Conservation (phyloP, 805 yeast species). For the Metschnikowia bowlesiae region DNA sequence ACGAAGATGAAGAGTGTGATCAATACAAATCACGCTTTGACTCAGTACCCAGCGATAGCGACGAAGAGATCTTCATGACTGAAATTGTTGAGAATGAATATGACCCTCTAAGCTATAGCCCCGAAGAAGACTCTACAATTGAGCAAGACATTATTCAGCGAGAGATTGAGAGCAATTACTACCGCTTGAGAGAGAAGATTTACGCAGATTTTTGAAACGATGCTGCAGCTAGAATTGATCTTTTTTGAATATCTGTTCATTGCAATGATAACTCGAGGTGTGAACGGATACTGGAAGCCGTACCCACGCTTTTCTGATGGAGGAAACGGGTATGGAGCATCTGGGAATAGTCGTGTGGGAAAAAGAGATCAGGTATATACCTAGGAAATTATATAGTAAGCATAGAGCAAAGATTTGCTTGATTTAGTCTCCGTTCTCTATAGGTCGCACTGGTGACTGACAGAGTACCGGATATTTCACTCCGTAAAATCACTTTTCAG, state of each 20-base stretch:
- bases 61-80: constrained; percentile 35
- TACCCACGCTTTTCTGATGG: too few species aligned
- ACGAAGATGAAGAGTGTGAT: not conserved
- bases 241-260: not conserved
- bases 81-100: constrained; percentile 39
- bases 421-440: too few species aligned
- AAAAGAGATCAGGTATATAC: too few species aligned
- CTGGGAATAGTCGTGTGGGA: too few species aligned
- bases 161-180: constrained; percentile 53
- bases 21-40: not conserved
- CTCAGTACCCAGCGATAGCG: constrained; percentile 4
- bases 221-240: not conserved
- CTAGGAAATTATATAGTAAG: too few species aligned
- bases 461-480: too few species aligned
- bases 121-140: constrained; percentile 28
- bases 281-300: too few species aligned
- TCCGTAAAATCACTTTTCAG: too few species aligned
- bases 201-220: constrained; percentile 5
- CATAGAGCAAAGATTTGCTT: too few species aligned
- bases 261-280: not conserved
- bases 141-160: constrained; percentile 33
- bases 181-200: constrained; percentile 50
- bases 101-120: constrained; percentile 4
- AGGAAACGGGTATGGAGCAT: too few species aligned
- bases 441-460: too few species aligned